Evolutionary conservation across 495 filamentous ascomycete genomes (phyloP), one percentile per base, ranked within the genome.

Genomic region (Letharia columbiana): DNA sequence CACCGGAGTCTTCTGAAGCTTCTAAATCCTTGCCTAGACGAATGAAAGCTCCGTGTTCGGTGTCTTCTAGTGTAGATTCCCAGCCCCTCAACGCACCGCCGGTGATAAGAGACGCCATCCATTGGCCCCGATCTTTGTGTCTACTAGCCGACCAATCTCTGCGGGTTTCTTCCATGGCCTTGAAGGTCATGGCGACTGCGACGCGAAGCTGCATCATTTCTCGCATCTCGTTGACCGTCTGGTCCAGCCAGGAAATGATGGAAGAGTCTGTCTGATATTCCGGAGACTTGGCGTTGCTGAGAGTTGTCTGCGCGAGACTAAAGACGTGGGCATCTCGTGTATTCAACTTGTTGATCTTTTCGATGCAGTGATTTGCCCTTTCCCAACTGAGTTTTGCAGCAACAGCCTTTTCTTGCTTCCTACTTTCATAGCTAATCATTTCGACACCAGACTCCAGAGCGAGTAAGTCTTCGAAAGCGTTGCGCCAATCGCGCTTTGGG

Each of bases 391-490:
- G 11, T 20, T 23, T 15, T 17, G 42, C 42, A 35, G 61, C 61
- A 50, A 39, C 45, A 17, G 20, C 31, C 23, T n/a, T 52, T 54
- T 69, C 60, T 33, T 52, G 12, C 47, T 67, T 54, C 37, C 68
- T 60, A 28, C 31, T 60, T 20, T 60, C 61, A 3, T 23, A 12
- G 47, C 63, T 45, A 10, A 70, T 62, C 65, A 64, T 63, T 18
- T 59, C 54, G 28, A 61, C 37, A 41, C 44, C 57, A 31, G 60
- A 41, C 17, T 70, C 64, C 10, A 67, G 60, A 31, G 64, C 64
- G 2, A 70, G 52, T 37, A 70, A 31, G 41, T 70, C 68, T 50
- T 70, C 65, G 39, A 70, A 70, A 20, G 68, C 64, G 37, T 66
- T 37, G 13, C 67, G n/a, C 64, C 67, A 69, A 54, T 69, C 33